These are phyloP conservation scores for Clarkia xantiana DNA, from an alignment of 345 rosid genomes.

Conservation along the genomic window DNA sequence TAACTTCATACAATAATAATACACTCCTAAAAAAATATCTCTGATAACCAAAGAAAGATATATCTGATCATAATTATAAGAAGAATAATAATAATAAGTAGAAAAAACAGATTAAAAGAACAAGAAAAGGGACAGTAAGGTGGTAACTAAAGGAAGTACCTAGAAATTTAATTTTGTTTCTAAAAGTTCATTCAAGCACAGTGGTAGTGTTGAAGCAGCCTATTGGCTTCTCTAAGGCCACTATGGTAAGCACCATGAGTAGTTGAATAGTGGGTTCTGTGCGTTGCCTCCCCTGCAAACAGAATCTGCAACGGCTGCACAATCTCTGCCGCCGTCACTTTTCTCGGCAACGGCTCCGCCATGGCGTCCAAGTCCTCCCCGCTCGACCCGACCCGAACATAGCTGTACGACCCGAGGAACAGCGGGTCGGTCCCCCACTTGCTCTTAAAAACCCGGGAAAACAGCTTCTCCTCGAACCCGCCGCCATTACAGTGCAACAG, in stretches of 20 bases:
- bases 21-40: too few species aligned
- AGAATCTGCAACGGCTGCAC: constrained; percentile 41
- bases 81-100: neutral
- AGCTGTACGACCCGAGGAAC: constrained; percentile 81
- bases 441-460: constrained; percentile 52
- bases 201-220: constrained; percentile 83
- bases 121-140: constrained; percentile 11
- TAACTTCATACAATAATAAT: too few species aligned
- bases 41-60: too few species aligned
- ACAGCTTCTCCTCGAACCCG: constrained; percentile 17
- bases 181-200: constrained; percentile 30
- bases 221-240: constrained; percentile 86
- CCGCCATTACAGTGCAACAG: constrained; percentile 21
- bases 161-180: constrained; percentile 3
- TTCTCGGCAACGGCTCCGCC: constrained; percentile 77
- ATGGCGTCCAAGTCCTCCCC: constrained; percentile 71
- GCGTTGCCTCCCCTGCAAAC: constrained; percentile 98
- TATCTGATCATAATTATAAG: neutral
- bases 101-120: neutral
- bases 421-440: constrained; percentile 88
- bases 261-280: constrained; percentile 89
- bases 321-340: constrained; percentile 3
- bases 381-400: constrained; percentile 77
- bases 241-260: constrained; percentile 97
- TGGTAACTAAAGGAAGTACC: constrained; percentile 11